Percentiles rank a stretch among this genome's conserved stretches.
Evolutionary conservation across 176 grass and related monocot genomes (phyloP).

Genomic region (Rhipidocladum racemiflorum): DNA sequence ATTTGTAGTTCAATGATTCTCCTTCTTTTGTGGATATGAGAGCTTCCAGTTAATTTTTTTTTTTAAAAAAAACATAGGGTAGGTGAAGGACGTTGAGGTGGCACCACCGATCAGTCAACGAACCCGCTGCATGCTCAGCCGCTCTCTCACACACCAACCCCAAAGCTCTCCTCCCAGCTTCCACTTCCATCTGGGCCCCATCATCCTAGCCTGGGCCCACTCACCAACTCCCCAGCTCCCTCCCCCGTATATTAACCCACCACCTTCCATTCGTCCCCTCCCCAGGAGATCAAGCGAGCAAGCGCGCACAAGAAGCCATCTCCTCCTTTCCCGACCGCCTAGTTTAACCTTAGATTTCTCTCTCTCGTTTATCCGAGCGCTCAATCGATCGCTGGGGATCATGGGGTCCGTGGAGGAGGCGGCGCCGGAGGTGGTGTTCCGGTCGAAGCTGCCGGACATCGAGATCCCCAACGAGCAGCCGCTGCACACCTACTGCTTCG

Average conservation of each 20-base stretch:
- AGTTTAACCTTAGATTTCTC: neutral
- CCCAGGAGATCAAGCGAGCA: slow-evolving; percentile 38
- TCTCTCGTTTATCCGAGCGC: neutral
- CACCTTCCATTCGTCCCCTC: slow-evolving; percentile 16
- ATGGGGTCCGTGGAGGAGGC: slow-evolving; percentile 43
- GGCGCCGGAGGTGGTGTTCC: slow-evolving; percentile 40
- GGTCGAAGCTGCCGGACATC: slow-evolving; percentile 74
- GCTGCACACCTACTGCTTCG: slow-evolving; percentile 80
- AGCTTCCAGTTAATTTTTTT: too few relatives aligned
- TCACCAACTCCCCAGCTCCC: slow-evolving; percentile 30
- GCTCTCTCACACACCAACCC: slow-evolving; percentile 43
- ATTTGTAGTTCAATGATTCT: too few relatives aligned
- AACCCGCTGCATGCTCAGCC: neutral
- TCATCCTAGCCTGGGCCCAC: neutral
- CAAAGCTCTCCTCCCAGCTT: neutral
- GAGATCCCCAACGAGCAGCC: slow-evolving; percentile 51
- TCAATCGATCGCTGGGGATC: neutral
- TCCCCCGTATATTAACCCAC: slow-evolving; percentile 28
- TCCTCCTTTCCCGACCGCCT: neutral
- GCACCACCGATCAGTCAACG: slow-evolving; percentile 29
- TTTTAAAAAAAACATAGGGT: too few relatives aligned
- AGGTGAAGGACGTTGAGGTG: slow-evolving; percentile 45
- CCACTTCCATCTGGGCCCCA: neutral
- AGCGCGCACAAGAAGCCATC: neutral
- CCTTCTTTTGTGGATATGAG: too few relatives aligned